These are phyloP conservation scores for Uromyces viciae-fabae DNA, from an alignment of 1,284 basidiomycete species.

Conservation along the genomic window DNA sequence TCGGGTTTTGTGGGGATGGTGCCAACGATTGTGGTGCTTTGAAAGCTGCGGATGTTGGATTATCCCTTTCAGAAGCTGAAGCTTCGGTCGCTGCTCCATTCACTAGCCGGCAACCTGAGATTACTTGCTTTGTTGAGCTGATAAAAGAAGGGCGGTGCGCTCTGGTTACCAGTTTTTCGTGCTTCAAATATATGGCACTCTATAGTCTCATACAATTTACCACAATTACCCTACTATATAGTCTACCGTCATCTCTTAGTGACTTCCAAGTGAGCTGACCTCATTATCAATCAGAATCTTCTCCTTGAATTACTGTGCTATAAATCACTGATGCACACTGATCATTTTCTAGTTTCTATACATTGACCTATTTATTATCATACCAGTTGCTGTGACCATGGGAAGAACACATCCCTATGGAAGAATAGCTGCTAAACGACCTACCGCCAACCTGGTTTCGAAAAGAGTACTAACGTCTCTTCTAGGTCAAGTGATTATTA, in stretches of 20 bases:
- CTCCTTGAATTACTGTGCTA: slow-evolving; percentile 29
- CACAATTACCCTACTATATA: slow-evolving; percentile 83
- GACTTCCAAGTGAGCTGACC: slow-evolving; percentile 85
- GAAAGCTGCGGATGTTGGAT: slow-evolving; percentile 96
- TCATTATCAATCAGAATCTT: too few relatives aligned
- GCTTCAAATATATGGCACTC: slow-evolving; percentile 91
- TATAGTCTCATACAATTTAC: slow-evolving; percentile 61
- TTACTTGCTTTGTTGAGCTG: slow-evolving; percentile 90
- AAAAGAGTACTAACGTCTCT: slow-evolving; percentile 92
- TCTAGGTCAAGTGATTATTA: slow-evolving; percentile 86
- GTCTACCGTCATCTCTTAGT: slow-evolving; percentile 89
- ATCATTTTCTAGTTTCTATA: slow-evolving; percentile 77
- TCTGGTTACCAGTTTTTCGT: slow-evolving; percentile 94
- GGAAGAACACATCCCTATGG: slow-evolving; percentile 86
- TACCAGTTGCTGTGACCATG: slow-evolving; percentile 93
- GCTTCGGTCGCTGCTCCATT: slow-evolving; percentile 99
- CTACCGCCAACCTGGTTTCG: slow-evolving; percentile 92
- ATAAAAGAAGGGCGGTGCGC: slow-evolving; percentile 89
- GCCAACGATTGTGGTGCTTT: slow-evolving; percentile 98
- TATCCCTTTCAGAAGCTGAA: slow-evolving; percentile 95
- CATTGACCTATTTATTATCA: slow-evolving; percentile 96
- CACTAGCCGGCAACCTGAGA: slow-evolving; percentile 88
- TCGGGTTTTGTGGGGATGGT: slow-evolving; percentile 97
- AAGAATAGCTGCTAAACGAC: slow-evolving; percentile 79
- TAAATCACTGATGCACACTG: too few relatives aligned